Evolutionary conservation across 2,329 filamentous ascomycete species (phyloP).

Genomic region (Fusarium newnesense): DNA sequence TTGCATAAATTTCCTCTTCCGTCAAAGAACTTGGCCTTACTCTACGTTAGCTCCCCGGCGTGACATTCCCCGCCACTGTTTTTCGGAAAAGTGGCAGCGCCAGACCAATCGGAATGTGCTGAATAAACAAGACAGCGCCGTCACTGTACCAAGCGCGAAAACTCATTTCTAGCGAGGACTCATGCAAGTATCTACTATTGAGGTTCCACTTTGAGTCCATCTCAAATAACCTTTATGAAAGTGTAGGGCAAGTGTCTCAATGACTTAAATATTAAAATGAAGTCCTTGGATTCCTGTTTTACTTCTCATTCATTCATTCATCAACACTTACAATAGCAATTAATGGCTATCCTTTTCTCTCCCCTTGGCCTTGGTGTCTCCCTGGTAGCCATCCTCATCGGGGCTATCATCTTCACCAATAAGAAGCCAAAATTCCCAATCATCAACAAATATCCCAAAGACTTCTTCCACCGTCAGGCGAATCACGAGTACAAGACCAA

Average conservation of each 20-base stretch:
- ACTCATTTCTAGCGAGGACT: neutral
- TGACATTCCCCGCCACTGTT: neutral
- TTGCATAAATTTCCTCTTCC: neutral
- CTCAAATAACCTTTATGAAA: accelerated
- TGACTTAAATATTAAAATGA: accelerated
- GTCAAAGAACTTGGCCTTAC: neutral
- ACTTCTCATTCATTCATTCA: accelerated
- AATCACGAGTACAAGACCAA: neutral
- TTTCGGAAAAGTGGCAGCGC: too few species aligned
- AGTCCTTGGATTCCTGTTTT: neutral
- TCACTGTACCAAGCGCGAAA: neutral
- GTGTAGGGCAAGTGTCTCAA: neutral
- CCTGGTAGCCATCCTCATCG: neutral
- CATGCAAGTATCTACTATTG: neutral
- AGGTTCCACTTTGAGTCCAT: neutral
- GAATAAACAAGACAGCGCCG: neutral
- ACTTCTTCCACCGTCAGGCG: neutral
- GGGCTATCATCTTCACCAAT: neutral
- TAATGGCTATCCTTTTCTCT: neutral
- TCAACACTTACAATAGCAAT: accelerated
- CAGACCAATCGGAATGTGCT: neutral
- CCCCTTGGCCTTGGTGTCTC: neutral
- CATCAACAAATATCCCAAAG: neutral
- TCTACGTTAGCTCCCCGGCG: neutral
- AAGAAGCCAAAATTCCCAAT: neutral